Percentiles rank a stretch among this genome's conserved stretches.
Conservation (phyloP, 768 basidiomycete species). For the Jaapia argillacea region DNA sequence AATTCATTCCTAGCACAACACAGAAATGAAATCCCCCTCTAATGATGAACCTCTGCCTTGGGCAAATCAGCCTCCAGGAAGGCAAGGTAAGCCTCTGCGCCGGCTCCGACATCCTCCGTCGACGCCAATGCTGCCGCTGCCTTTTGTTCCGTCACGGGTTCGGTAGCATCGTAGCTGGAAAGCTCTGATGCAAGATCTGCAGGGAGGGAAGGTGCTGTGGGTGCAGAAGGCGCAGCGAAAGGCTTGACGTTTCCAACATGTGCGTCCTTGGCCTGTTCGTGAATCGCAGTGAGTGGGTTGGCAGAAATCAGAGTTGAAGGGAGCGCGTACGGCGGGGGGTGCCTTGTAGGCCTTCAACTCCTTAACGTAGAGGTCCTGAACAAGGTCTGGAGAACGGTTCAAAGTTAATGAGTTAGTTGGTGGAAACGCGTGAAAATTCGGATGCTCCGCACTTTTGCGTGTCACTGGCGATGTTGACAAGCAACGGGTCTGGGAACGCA, state of each 20-base stretch:
- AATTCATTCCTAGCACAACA: too few species aligned
- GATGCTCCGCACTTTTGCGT: slow-evolving; percentile 49
- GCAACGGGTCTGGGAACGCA: slow-evolving; percentile 22
- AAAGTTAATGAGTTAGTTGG: slow-evolving; percentile 8
- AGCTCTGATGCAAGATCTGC: slow-evolving; percentile 84
- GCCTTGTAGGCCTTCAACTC: slow-evolving; percentile 90
- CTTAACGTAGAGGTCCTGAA: slow-evolving; percentile 87
- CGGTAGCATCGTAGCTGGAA: slow-evolving; percentile 71
- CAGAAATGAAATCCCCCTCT: neutral
- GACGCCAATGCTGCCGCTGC: slow-evolving; percentile 21
- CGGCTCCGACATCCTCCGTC: slow-evolving; percentile 12
- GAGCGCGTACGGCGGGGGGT: slow-evolving; percentile 48
- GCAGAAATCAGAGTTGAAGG: neutral
- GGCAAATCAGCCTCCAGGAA: slow-evolving; percentile 34
- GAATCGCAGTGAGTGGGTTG: slow-evolving; percentile 1
- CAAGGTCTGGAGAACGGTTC: slow-evolving; percentile 51
- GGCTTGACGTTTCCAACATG: slow-evolving; percentile 82
- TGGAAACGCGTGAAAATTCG: slow-evolving; percentile 17
- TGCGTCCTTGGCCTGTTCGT: slow-evolving; percentile 72
- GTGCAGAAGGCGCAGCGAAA: slow-evolving; percentile 66
- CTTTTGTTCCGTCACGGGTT: slow-evolving; percentile 37
- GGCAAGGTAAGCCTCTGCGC: slow-evolving; percentile 30
- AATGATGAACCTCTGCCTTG: slow-evolving; percentile 27
- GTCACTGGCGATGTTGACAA: slow-evolving; percentile 51
- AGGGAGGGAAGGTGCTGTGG: slow-evolving; percentile 68